Evolutionary conservation across 805 yeast genomes (phyloP).

Genomic region (Monosporozyma aquatica): DNA sequence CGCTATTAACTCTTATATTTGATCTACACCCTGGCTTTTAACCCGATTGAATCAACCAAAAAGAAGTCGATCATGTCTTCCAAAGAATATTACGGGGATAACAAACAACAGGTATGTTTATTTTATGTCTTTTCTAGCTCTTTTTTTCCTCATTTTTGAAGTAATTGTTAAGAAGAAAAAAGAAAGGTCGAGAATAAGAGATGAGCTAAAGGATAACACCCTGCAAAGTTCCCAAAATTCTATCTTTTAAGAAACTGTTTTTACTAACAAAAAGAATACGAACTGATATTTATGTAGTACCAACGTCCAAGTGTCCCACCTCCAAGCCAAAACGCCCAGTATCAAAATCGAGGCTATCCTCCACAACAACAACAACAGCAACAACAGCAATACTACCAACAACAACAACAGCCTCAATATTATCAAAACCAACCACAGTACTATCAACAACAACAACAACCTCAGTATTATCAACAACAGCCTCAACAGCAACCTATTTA

Average conservation of each 20-base stretch:
- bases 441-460: constrained; percentile 8
- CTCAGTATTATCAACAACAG: constrained; percentile 31
- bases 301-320: constrained; percentile 26
- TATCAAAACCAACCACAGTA: constrained; percentile 38
- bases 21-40: too few relatives aligned
- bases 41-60: too few relatives aligned
- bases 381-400: constrained; percentile 35
- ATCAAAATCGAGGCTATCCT: constrained; percentile 5
- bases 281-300: constrained; percentile 9
- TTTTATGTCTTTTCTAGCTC: neutral
- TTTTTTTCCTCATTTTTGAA: neutral
- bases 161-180: too few relatives aligned
- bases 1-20: too few relatives aligned
- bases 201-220: too few relatives aligned
- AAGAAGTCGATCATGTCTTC: too few relatives aligned
- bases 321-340: constrained; percentile 13
- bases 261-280: too few relatives aligned
- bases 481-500: constrained; percentile 41
- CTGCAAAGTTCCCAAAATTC: too few relatives aligned
- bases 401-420: constrained; percentile 32
- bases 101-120: constrained; percentile 9
- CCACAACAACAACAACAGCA: constrained; percentile 22
- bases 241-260: too few relatives aligned
- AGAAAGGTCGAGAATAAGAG: too few relatives aligned
- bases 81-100: constrained; percentile 19